Conservation (phyloP, 176 grass and related monocot species). For the Sorghum bicolor region DNA sequence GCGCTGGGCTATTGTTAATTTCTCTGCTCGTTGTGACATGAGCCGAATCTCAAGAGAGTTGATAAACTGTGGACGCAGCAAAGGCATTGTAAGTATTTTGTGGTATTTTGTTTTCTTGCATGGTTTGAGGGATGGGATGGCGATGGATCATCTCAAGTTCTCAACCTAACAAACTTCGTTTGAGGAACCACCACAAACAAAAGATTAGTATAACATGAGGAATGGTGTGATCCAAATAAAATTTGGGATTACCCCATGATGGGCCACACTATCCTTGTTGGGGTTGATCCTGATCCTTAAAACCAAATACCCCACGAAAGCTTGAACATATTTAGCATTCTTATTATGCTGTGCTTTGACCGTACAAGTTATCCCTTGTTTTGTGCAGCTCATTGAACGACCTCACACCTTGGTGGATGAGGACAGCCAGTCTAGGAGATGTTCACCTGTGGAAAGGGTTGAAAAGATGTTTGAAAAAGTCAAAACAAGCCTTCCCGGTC, state of each 20-base stretch:
- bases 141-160: not conserved
- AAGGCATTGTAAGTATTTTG: conserved; percentile 82
- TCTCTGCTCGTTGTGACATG: conserved; percentile 88
- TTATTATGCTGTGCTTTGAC: conserved; percentile 24
- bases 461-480: conserved; percentile 88
- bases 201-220: not conserved
- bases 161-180: not conserved
- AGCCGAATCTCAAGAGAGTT: conserved; percentile 78
- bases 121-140: not conserved
- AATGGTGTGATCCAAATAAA: not conserved
- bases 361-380: conserved; percentile 29
- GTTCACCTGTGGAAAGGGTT: conserved; percentile 68
- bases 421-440: conserved; percentile 64
- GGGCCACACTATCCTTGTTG: not conserved
- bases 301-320: conserved; percentile 8
- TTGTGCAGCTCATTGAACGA: conserved; percentile 58
- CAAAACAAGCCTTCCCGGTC: conserved; percentile 45
- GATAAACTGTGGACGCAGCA: conserved; percentile 75
- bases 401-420: conserved; percentile 73
- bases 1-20: conserved; percentile 87
- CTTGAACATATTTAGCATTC: conserved; percentile 6
- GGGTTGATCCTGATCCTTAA: not conserved
- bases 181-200: not conserved
- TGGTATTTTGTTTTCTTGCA: not conserved
- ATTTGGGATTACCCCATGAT: not conserved